These are phyloP conservation scores for Aspergillus saccharolyticus DNA, from an alignment of 495 filamentous ascomycete species.

Conservation along the genomic window DNA sequence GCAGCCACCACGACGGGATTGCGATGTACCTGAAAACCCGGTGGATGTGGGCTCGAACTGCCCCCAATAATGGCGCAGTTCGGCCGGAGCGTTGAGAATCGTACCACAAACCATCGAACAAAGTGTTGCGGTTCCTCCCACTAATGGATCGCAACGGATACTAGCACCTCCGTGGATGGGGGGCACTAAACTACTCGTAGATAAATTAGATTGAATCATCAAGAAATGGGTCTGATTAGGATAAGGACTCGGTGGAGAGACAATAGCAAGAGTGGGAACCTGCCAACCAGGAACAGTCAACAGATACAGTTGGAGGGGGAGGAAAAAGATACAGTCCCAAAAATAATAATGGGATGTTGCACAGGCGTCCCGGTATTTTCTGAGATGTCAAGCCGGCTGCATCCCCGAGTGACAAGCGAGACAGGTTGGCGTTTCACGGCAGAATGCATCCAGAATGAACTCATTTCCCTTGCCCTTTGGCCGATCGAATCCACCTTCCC, in stretches of 20 bases:
- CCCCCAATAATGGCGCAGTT: neutral
- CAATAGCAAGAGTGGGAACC: neutral
- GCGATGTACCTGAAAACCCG: neutral
- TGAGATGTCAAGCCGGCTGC: neutral
- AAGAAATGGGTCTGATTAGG: neutral
- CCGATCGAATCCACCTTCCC: neutral
- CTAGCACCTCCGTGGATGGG: neutral
- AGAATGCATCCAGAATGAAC: no score
- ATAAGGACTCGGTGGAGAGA: neutral
- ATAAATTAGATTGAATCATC: neutral
- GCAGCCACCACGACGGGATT: no score
- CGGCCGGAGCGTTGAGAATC: neutral
- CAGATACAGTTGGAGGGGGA: neutral
- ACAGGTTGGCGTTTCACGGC: neutral
- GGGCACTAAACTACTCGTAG: no score
- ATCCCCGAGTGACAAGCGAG: neutral
- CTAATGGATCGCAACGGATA: neutral
- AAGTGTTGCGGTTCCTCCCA: constrained; percentile 1
- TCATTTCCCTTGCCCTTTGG: neutral
- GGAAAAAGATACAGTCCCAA: no score
- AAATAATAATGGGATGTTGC: no score
- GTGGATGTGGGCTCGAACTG: neutral
- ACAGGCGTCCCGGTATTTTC: neutral
- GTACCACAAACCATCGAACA: neutral
- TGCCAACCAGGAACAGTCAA: neutral